These are phyloP conservation scores for Nitzschia sp. DNA, from an alignment of 108 stramenopile genomes.

Conservation along the genomic window DNA sequence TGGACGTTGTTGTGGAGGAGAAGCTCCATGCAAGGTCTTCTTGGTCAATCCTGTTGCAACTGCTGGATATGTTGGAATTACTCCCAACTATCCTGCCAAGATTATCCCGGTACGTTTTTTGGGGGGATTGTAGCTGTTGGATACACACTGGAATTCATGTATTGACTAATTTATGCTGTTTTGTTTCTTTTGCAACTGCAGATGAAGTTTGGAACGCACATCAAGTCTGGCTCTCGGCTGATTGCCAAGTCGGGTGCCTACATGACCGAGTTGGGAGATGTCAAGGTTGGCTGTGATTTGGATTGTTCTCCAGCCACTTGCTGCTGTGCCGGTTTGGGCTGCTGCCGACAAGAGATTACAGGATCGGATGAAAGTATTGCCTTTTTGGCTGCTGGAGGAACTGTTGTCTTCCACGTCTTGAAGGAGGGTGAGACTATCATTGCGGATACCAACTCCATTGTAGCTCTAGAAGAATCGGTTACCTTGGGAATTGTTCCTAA, in stretches of 20 bases:
- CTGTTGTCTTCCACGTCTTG: constrained; percentile 63
- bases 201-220: constrained; percentile 46
- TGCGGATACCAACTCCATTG: constrained; percentile 64
- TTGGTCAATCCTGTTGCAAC: constrained; percentile 33
- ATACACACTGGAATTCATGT: too few species aligned
- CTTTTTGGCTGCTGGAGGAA: constrained; percentile 53
- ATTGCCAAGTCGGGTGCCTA: constrained; percentile 55
- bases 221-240: constrained; percentile 18
- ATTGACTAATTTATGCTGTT: too few species aligned
- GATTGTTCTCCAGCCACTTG: constrained; percentile 41
- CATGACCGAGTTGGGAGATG: constrained; percentile 52
- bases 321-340: constrained; percentile 54
- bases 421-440: constrained; percentile 60
- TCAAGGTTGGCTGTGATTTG: constrained; percentile 43
- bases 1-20: constrained; percentile 42
- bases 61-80: constrained; percentile 54
- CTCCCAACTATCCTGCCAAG: constrained; percentile 64
- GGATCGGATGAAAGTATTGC: constrained; percentile 50
- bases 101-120: constrained; percentile 43
- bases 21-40: constrained; percentile 53
- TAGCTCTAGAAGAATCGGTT: constrained; percentile 64
- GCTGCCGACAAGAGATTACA: constrained; percentile 43
- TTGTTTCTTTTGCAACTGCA: constrained; percentile 7
- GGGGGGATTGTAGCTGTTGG: neutral
- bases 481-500: constrained; percentile 61